Evolutionary conservation across 345 rosid genomes (phyloP).

Genomic region (Eucalyptus albens): DNA sequence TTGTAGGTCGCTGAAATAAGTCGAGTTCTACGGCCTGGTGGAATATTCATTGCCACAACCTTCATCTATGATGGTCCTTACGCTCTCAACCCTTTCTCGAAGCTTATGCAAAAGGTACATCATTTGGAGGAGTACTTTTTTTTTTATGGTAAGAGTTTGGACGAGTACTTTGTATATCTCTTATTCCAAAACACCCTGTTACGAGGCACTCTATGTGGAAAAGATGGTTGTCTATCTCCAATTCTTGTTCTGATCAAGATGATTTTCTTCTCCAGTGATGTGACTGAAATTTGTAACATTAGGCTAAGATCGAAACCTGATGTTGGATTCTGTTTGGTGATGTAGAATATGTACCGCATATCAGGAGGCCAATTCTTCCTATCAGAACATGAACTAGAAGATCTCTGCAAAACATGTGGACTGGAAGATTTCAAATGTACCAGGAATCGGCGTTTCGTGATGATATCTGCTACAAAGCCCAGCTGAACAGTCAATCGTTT

Average conservation of each 20-base stretch:
- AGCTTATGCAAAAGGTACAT: slow-evolving; percentile 38
- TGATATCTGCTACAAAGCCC: slow-evolving; percentile 74
- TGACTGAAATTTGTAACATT: background rate
- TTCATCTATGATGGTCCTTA: slow-evolving; percentile 54
- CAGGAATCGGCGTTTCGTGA: slow-evolving; percentile 58
- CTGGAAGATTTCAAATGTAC: slow-evolving; percentile 38
- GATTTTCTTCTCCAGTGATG: background rate
- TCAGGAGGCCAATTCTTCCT: slow-evolving; percentile 38
- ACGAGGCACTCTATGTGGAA: background rate
- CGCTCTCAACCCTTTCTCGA: slow-evolving; percentile 29
- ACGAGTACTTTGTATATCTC: background rate
- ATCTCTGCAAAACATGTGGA: slow-evolving; percentile 67
- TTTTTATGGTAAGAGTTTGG: background rate
- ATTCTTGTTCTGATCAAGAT: background rate
- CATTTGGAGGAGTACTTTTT: background rate
- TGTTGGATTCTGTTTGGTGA: background rate
- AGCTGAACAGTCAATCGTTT: background rate
- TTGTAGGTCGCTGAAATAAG: slow-evolving; percentile 82
- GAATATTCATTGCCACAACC: slow-evolving; percentile 72
- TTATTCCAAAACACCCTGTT: background rate
- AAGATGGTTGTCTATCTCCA: background rate
- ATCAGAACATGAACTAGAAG: slow-evolving; percentile 67
- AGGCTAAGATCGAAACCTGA: background rate
- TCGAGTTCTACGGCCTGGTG: slow-evolving; percentile 80
- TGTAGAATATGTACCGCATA: slow-evolving; percentile 29